Base-by-base conservation (phyloP, 805 yeast genomes). In the Kregervanrija fluxuum region DNA sequence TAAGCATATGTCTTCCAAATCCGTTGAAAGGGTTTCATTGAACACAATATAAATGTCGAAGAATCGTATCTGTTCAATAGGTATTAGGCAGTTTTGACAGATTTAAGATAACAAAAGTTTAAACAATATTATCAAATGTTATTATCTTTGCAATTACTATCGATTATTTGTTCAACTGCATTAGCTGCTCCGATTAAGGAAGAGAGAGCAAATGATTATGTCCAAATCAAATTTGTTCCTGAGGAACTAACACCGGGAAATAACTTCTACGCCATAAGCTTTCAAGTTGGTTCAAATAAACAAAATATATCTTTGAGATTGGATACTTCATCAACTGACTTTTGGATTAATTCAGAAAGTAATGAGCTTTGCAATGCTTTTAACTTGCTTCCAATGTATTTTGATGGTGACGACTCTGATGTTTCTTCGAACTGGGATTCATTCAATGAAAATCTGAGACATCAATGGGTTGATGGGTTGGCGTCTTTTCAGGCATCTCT, bases 311-410 rank as follows among this genome's bases (percentile, higher is more conserved):
- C 65, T 11, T 74, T 80, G 11, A 60, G 79, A 37, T 56, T 82
- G 14, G 89, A 82, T 52, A 80, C 87, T 1, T 87, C 85, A 2
- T 77, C 85, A 0, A 70, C 82, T 0, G 86, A 80, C 52, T 64
- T 82, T 11, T 81, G 85, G 85, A 76, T 80, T 14, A 67, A 73
- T 41, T 38, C 52, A 3, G 46, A 38, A 11, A 12, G 36, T 4
- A 49, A 49, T 35, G 48, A 43, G n/a, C 44, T 33, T n/a, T 51
- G 55, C 38, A 35, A 40, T 13, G 51, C 51, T 15, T 44, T 38
- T 42, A 43, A 35, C 30, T 39, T 49, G 32, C 6, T 46, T 11
- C 43, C 40, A 13, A 31, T 35, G 5, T 31, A 22, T 14, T 34
- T 13, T 11, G 43, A 46, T 33, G 16, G 16, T n/a, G 34, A 6